A percentile compares a stretch with the other conserved stretches of the same genome.
Evolutionary conservation across 345 rosid genomes (phyloP).

Genomic region (Aquilaria yunnanensis): DNA sequence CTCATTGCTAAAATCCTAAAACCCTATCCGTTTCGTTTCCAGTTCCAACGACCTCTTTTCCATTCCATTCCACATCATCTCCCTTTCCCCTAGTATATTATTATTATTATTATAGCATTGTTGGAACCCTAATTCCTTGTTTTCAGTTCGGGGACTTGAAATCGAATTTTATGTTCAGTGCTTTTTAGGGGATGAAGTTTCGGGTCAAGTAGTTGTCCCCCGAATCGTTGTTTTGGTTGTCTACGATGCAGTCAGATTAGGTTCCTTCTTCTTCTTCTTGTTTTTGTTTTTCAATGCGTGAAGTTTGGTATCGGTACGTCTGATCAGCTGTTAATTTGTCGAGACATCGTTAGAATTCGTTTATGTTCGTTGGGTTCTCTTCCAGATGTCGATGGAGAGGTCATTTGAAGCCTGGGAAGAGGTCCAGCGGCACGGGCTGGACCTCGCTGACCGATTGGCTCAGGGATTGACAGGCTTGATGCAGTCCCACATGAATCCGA

Average conservation of each 20-base stretch:
- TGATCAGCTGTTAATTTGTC: not conserved
- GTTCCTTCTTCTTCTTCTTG: not conserved
- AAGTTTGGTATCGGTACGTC: not conserved
- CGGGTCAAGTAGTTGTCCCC: too few species aligned
- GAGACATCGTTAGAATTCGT: not conserved
- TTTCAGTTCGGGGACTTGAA: too few species aligned
- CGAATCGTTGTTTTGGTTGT: not conserved
- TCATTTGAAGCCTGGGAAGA: slow-evolving; percentile 97
- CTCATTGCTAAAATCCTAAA: not conserved
- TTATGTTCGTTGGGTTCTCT: slow-evolving; percentile 5
- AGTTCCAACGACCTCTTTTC: not conserved
- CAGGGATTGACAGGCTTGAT: slow-evolving; percentile 86
- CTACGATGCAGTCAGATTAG: not conserved
- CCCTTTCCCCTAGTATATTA: too few species aligned
- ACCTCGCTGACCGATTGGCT: slow-evolving; percentile 79
- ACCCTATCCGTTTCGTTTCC: too few species aligned
- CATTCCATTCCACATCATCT: not conserved
- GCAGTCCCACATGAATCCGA: slow-evolving; percentile 66
- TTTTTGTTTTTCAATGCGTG: not conserved
- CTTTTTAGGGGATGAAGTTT: too few species aligned
- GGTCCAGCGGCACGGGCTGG: slow-evolving; percentile 92
- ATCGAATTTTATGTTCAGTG: too few species aligned
- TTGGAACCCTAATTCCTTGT: slow-evolving; percentile 10
- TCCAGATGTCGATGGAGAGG: slow-evolving; percentile 77
- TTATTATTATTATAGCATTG: too few species aligned